phyloP scores from a whole-genome alignment of 129 eudicot species.

The Helichrysum umbraculigerum region DNA sequence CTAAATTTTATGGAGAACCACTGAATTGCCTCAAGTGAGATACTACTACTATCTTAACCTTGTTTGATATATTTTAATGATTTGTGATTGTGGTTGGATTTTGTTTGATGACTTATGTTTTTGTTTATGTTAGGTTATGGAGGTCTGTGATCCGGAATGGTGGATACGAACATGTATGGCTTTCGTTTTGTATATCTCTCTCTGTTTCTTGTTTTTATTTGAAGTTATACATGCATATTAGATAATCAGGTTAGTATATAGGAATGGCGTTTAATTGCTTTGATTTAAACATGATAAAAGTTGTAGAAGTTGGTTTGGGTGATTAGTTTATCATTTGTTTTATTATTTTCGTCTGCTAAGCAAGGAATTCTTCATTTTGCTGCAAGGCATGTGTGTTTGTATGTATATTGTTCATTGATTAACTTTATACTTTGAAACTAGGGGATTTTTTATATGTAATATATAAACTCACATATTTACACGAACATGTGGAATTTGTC shows the following conservation, averaged over 20 bases:
- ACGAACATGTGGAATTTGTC: slow-evolving; percentile 6
- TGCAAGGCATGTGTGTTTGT: no score
- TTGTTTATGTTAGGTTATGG: slow-evolving; percentile 63
- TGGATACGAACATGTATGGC: slow-evolving; percentile 80
- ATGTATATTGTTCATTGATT: no score
- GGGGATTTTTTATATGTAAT: no score
- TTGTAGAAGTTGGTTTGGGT: slow-evolving; percentile 16
- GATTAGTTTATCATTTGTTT: neutral
- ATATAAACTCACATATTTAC: neutral
- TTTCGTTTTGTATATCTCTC: slow-evolving; percentile 6
- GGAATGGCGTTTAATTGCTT: neutral
- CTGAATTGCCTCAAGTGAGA: slow-evolving; percentile 82
- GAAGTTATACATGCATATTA: slow-evolving; percentile 6
- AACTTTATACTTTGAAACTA: no score
- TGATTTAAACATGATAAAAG: neutral
- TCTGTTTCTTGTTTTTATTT: slow-evolving; percentile 7
- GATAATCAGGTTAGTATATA: no score
- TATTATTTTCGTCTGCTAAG: neutral
- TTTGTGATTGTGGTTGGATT: neutral
- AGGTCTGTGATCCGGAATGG: slow-evolving; percentile 82
- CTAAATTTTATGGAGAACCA: slow-evolving; percentile 77
- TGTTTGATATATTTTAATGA: neutral
- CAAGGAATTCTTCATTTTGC: no score
- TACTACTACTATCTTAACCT: slow-evolving; percentile 11
- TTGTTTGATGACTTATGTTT: neutral